Evolutionary conservation across 768 basidiomycete genomes (phyloP).

Genomic region (Mycena capillaripes): DNA sequence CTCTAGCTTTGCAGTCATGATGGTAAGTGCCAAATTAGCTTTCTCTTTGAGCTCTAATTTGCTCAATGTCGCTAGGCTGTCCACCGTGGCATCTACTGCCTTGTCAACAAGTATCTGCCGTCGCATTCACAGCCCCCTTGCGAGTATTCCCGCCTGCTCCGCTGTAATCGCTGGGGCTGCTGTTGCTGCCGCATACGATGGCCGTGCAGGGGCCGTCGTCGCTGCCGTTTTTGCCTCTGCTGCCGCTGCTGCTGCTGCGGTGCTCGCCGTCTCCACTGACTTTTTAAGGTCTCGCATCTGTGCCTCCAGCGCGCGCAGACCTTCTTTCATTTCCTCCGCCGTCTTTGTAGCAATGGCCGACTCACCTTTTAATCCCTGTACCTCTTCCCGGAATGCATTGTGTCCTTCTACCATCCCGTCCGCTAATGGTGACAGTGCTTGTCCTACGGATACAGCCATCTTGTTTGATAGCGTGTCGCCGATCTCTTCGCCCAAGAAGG

Average conservation of each 20-base stretch:
- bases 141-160: neutral
- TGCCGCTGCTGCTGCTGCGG: neutral
- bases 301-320: neutral
- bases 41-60: conserved; percentile 13
- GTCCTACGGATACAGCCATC: neutral
- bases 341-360: neutral
- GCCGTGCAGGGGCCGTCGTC: neutral
- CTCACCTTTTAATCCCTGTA: neutral
- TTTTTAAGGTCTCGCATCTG: neutral
- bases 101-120: conserved; percentile 8
- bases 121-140: too few species aligned
- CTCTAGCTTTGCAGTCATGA: neutral
- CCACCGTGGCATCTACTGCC: neutral
- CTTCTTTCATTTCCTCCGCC: too few species aligned
- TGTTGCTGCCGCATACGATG: conserved; percentile 10
- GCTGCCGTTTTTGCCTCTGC: neutral
- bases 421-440: neutral
- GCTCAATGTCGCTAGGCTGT: neutral
- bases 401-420: neutral
- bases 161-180: neutral
- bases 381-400: neutral
- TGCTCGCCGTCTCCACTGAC: neutral
- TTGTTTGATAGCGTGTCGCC: neutral
- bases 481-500: neutral
- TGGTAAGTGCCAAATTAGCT: neutral